Conservation (phyloP, 1,139 yeast genomes). For the Cylindricascospora bacillispora region DNA sequence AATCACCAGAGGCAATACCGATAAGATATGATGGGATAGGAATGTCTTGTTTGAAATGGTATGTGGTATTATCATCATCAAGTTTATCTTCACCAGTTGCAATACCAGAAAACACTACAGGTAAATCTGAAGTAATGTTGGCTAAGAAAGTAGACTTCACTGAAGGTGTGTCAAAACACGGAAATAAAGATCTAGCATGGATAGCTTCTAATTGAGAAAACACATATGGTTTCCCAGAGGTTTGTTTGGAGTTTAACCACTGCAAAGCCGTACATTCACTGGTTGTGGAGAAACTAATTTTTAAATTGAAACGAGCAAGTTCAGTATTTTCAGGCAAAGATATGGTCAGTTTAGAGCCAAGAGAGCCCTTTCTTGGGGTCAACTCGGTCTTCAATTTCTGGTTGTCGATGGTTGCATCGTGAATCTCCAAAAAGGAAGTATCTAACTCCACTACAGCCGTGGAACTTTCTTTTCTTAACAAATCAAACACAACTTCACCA, state of each 20-base stretch:
- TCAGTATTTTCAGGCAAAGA: slow-evolving; percentile 6
- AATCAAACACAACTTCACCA: slow-evolving; percentile 3
- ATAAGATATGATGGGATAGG: slow-evolving; percentile 81
- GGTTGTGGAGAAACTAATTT: slow-evolving; percentile 53
- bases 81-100: slow-evolving; percentile 9
- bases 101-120: slow-evolving; percentile 60
- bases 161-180: slow-evolving; percentile 86
- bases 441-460: slow-evolving; percentile 41
- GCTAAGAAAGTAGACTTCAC: slow-evolving; percentile 56
- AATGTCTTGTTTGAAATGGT: slow-evolving; percentile 52
- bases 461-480: slow-evolving; percentile 25
- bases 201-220: slow-evolving; percentile 89
- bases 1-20: slow-evolving; percentile 78
- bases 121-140: slow-evolving; percentile 48
- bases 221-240: slow-evolving; percentile 69
- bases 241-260: slow-evolving; percentile 65
- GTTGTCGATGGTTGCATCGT: slow-evolving; percentile 33
- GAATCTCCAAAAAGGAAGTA: slow-evolving; percentile 48
- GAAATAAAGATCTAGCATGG: slow-evolving; percentile 79
- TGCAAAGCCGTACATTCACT: slow-evolving; percentile 72
- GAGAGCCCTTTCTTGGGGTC: slow-evolving; percentile 38
- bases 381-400: slow-evolving; percentile 7
- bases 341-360: slow-evolving; percentile 53
- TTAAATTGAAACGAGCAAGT: slow-evolving; percentile 24
- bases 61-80: slow-evolving; percentile 23